Percentiles rank a stretch among this genome's conserved stretches.
phyloP scores from a whole-genome alignment of 2,329 filamentous ascomycete species.

The Fusarium sp. region DNA sequence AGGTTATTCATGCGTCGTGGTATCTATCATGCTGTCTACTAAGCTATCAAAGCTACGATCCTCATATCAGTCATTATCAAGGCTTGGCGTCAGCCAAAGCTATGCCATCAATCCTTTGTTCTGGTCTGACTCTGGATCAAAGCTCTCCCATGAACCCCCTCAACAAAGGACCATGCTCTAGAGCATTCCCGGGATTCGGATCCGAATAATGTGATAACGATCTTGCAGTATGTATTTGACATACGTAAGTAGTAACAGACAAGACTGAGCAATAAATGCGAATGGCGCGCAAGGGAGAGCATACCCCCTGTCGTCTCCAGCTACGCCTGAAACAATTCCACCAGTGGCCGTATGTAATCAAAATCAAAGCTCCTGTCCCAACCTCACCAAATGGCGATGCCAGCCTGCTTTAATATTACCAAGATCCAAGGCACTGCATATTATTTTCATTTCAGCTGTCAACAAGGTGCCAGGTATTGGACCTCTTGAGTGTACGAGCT shows the following conservation, averaged over 20 bases:
- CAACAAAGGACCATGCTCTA: conserved; percentile 20
- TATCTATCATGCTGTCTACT: not conserved
- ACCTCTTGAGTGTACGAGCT: conserved; percentile 21
- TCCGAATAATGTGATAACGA: conserved; percentile 12
- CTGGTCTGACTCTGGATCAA: conserved; percentile 3
- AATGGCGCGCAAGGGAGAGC: conserved; percentile 34
- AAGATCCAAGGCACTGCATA: conserved; percentile 24
- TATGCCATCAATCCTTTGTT: conserved; percentile 1
- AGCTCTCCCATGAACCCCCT: conserved; percentile 11
- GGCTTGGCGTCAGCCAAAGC: conserved; percentile 10
- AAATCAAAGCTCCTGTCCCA: conserved; percentile 38
- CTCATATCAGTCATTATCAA: conserved; percentile 7
- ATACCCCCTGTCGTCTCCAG: conserved; percentile 37
- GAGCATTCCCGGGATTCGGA: conserved; percentile 25
- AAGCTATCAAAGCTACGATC: conserved; percentile 12
- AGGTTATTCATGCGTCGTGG: conserved; percentile 15
- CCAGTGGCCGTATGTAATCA: conserved; percentile 30
- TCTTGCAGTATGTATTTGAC: not conserved
- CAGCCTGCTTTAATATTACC: conserved; percentile 4
- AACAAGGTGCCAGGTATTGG: conserved; percentile 2
- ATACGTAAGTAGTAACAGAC: not conserved
- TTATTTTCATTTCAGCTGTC: conserved; percentile 28
- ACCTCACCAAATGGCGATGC: conserved; percentile 16
- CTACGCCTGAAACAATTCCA: conserved; percentile 40
- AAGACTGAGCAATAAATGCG: conserved; percentile 22